Evolutionary conservation across 2,329 filamentous ascomycete species (phyloP).

Genomic region (Lecanicillium sp.): DNA sequence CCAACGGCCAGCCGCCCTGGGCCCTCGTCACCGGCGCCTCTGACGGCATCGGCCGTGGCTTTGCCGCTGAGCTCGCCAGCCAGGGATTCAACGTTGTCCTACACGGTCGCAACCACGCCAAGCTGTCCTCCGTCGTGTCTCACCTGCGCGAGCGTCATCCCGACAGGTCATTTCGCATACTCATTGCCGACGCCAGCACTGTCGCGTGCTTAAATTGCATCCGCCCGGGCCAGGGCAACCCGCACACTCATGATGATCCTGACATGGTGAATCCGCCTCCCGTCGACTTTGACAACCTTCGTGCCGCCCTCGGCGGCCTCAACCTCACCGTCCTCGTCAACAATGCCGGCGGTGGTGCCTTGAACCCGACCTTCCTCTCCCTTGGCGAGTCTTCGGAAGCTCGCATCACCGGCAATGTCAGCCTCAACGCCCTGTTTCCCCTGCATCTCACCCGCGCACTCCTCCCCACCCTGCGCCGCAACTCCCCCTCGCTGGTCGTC

Average conservation of each 20-base stretch:
- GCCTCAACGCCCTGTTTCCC: slow-evolving; percentile 45
- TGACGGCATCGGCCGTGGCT: slow-evolving; percentile 29
- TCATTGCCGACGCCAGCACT: slow-evolving; percentile 24
- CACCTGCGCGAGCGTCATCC: slow-evolving; percentile 20
- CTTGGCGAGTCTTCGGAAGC: slow-evolving; percentile 30
- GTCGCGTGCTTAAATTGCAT: slow-evolving; percentile 13
- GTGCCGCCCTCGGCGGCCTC: slow-evolving; percentile 13
- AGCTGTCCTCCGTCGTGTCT: slow-evolving; percentile 23
- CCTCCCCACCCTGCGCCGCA: slow-evolving; percentile 36
- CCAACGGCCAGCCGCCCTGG: slow-evolving; percentile 19
- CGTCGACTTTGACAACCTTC: slow-evolving; percentile 6
- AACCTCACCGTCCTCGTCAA: slow-evolving; percentile 20
- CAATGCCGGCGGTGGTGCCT: slow-evolving; percentile 26
- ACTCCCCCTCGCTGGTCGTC: slow-evolving; percentile 40
- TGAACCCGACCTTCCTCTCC: slow-evolving; percentile 26
- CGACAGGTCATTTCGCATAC: slow-evolving; percentile 22
- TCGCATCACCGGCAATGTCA: slow-evolving; percentile 35
- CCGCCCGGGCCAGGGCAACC: background rate
- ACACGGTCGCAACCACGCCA: slow-evolving; percentile 25
- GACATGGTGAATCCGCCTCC: background rate
- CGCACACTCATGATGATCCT: background rate
- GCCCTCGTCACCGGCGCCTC: slow-evolving; percentile 30
- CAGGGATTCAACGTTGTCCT: slow-evolving; percentile 31
- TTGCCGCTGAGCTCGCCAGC: slow-evolving; percentile 26
- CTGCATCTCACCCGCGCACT: slow-evolving; percentile 38